Evolutionary conservation across 192 early-diverging fungal species (phyloP).

Genomic region (Pilobolus umbonatus): DNA sequence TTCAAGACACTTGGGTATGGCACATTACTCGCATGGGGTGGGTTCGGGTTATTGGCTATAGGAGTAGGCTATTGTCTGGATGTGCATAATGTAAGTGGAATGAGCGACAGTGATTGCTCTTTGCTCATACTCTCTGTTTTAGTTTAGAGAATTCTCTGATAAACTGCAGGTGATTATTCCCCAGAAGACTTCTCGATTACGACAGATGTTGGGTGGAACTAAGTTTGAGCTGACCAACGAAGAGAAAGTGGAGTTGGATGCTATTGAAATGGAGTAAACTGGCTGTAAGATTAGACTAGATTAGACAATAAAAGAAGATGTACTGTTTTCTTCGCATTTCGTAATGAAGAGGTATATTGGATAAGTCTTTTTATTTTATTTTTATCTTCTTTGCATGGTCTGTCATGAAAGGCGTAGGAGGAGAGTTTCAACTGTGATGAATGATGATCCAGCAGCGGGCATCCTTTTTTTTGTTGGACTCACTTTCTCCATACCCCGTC

Average conservation of each 20-base stretch:
- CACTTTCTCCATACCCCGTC: too few relatives aligned
- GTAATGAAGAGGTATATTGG: too few relatives aligned
- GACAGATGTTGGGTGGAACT: conserved; percentile 22
- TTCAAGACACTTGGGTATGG: conserved; percentile 32
- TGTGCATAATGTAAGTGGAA: conserved; percentile 31
- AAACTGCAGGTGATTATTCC: conserved; percentile 28
- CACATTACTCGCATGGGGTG: conserved; percentile 26
- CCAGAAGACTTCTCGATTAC: conserved; percentile 11
- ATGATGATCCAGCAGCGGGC: too few relatives aligned
- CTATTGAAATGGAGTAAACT: conserved; percentile 5
- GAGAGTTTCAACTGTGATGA: too few relatives aligned
- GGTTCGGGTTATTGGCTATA: conserved; percentile 20
- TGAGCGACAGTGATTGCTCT: not conserved
- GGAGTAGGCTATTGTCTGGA: conserved; percentile 28
- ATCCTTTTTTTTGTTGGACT: too few relatives aligned
- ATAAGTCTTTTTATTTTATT: too few relatives aligned
- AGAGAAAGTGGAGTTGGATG: conserved; percentile 21
- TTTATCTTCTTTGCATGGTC: too few relatives aligned
- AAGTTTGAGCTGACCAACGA: conserved; percentile 17
- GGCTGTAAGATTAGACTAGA: too few relatives aligned
- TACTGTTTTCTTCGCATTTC: too few relatives aligned
- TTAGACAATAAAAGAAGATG: too few relatives aligned
- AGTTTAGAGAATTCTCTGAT: conserved; percentile 32
- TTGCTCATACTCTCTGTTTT: not conserved
- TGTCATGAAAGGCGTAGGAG: too few relatives aligned